Conservation (phyloP, 2,329 filamentous ascomycete species). For the Beauveria varroae region DNA sequence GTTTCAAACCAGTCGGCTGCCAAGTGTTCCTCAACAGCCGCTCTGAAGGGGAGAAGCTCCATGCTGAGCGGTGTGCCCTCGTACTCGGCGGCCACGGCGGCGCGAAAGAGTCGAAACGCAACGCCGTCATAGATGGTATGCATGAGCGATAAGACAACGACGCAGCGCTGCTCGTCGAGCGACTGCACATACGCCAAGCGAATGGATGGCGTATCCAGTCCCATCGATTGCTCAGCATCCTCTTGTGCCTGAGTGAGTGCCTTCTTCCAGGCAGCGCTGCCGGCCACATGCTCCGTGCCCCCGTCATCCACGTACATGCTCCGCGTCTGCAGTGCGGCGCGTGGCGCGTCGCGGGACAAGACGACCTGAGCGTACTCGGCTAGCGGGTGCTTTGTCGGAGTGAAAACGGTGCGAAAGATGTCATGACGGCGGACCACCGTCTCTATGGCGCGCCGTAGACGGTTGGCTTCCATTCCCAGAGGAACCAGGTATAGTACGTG, state of each 20-base stretch:
- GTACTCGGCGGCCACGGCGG: slow-evolving; percentile 9
- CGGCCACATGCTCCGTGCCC: neutral
- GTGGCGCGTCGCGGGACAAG: neutral
- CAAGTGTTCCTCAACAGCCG: neutral
- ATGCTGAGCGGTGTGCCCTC: neutral
- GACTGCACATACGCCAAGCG: slow-evolving; percentile 6
- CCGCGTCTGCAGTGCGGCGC: neutral
- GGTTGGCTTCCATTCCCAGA: neutral
- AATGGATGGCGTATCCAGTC: slow-evolving; percentile 2
- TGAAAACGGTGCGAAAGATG: slow-evolving; percentile 12
- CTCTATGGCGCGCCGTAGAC: slow-evolving; percentile 11
- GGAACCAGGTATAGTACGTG: slow-evolving; percentile 12
- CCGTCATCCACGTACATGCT: neutral
- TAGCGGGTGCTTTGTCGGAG: slow-evolving; percentile 6
- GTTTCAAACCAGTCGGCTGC: slow-evolving; percentile 10
- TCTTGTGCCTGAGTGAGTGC: neutral
- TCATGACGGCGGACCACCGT: slow-evolving; percentile 1
- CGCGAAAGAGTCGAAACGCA: neutral
- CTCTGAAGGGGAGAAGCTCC: neutral
- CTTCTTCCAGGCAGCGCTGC: neutral
- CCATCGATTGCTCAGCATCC: neutral
- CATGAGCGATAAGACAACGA: slow-evolving; percentile 25
- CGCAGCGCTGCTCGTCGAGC: neutral
- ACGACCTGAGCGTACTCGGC: slow-evolving; percentile 9
- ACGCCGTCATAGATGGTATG: slow-evolving; percentile 21